Evolutionary conservation across 2,329 filamentous ascomycete genomes (phyloP).

Genomic region (Fusarium beomiforme): DNA sequence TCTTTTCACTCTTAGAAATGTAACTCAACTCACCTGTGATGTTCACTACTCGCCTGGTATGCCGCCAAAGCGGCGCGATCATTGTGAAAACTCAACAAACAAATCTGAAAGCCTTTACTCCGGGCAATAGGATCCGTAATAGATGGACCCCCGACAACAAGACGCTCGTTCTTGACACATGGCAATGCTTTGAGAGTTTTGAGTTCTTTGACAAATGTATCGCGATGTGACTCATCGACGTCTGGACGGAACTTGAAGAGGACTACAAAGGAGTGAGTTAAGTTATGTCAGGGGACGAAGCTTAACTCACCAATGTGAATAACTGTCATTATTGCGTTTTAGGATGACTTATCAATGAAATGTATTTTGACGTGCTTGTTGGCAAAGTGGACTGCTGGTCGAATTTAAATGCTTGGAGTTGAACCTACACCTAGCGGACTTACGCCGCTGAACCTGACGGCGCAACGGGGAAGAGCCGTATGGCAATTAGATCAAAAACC

Average conservation of each 20-base stretch:
- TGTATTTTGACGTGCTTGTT: not conserved
- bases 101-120: slow-evolving; percentile 63
- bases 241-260: slow-evolving; percentile 60
- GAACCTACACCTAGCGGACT: not conserved
- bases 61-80: slow-evolving; percentile 56
- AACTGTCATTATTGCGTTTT: slow-evolving; percentile 44
- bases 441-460: not conserved
- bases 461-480: not conserved
- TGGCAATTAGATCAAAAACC: not conserved
- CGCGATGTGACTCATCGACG: slow-evolving; percentile 53
- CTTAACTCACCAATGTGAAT: slow-evolving; percentile 48
- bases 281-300: not conserved
- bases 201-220: slow-evolving; percentile 57
- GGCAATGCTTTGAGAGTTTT: slow-evolving; percentile 59
- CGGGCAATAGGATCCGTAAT: slow-evolving; percentile 61
- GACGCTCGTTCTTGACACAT: slow-evolving; percentile 58
- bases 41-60: slow-evolving; percentile 64
- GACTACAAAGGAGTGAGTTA: slow-evolving; percentile 46
- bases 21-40: slow-evolving; percentile 57
- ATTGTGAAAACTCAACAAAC: slow-evolving; percentile 62
- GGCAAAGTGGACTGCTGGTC: not conserved
- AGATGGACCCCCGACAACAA: slow-evolving; percentile 63
- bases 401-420: not conserved
- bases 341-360: not conserved
- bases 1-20: fast-evolving